Evolutionary conservation across 2,329 filamentous ascomycete species (phyloP).

Genomic region (Trichoderma lentiforme): DNA sequence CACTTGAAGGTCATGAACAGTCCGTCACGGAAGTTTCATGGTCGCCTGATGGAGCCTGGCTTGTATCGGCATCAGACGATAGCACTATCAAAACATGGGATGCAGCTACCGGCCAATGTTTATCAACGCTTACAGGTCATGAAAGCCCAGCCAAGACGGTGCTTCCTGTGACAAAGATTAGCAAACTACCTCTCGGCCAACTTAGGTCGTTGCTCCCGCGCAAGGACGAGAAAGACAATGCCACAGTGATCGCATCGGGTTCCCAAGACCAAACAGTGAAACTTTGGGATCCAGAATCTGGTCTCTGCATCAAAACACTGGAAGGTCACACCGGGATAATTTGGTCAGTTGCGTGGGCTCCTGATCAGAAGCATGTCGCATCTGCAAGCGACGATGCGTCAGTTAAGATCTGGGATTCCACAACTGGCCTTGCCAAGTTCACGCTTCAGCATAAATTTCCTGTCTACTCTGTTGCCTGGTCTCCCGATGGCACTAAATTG

Average conservation of each 20-base stretch:
- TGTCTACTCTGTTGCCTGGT: not conserved
- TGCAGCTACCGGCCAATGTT: not conserved
- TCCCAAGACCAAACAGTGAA: not conserved
- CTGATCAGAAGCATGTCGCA: not conserved
- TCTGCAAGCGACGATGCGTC: not conserved
- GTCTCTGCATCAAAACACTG: not conserved
- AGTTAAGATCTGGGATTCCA: not conserved
- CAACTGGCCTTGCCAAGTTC: not conserved
- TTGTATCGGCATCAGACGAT: not conserved
- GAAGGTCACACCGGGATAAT: not conserved
- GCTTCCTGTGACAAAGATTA: not conserved
- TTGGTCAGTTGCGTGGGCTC: not conserved
- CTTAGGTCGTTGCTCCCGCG: not conserved
- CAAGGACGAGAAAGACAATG: not conserved
- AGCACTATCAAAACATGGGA: not conserved
- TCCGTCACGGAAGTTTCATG: not conserved
- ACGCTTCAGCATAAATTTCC: not conserved
- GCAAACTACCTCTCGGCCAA: not conserved
- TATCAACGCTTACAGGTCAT: not conserved
- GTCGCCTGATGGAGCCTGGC: not conserved
- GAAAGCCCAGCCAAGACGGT: not conserved
- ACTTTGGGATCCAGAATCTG: not conserved
- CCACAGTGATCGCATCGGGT: not conserved
- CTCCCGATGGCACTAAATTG: not conserved
- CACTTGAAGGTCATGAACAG: not conserved